A percentile compares a stretch with the other conserved stretches of the same genome.
These are phyloP conservation scores for Boletus coccyginus DNA, from an alignment of 768 basidiomycete species.

Conservation along the genomic window DNA sequence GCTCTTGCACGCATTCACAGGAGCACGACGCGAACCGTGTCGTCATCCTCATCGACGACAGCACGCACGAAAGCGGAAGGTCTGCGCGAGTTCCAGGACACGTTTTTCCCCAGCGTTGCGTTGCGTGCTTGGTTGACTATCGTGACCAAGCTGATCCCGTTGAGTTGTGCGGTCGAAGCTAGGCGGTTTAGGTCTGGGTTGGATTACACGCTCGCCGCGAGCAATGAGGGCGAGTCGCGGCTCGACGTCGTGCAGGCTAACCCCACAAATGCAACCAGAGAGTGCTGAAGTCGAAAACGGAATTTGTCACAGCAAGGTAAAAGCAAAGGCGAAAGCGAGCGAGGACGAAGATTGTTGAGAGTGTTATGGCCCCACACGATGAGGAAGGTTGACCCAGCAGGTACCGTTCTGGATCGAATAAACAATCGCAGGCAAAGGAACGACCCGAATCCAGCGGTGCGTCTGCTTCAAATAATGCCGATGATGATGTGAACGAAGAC, in stretches of 20 bases:
- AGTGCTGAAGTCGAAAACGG: slow-evolving; percentile 11
- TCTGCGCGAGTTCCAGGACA: slow-evolving; percentile 56
- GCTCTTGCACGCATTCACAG: slow-evolving; percentile 68
- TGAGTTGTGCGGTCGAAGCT: slow-evolving; percentile 73
- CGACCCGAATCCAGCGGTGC: slow-evolving; percentile 8
- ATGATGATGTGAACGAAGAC: slow-evolving; percentile 17
- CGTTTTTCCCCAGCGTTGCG: slow-evolving; percentile 73
- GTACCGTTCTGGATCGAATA: slow-evolving; percentile 65
- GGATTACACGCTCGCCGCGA: slow-evolving; percentile 57
- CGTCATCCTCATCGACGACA: background rate
- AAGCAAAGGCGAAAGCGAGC: slow-evolving; percentile 26
- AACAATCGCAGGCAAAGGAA: slow-evolving; percentile 24
- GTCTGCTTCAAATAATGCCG: slow-evolving; percentile 12
- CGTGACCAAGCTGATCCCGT: slow-evolving; percentile 69
- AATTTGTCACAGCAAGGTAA: slow-evolving; percentile 26
- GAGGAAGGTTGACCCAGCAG: slow-evolving; percentile 92
- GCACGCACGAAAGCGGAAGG: slow-evolving; percentile 18
- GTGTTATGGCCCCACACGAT: slow-evolving; percentile 91
- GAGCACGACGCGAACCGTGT: background rate
- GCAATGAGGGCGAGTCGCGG: slow-evolving; percentile 75
- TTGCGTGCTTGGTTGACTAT: slow-evolving; percentile 88
- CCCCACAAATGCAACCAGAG: slow-evolving; percentile 50
- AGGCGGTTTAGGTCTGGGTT: slow-evolving; percentile 72
- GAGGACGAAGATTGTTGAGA: slow-evolving; percentile 30
- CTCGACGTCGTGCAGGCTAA: slow-evolving; percentile 84